Evolutionary conservation across 768 basidiomycete genomes (phyloP).

Genomic region (Nidularia sp.): DNA sequence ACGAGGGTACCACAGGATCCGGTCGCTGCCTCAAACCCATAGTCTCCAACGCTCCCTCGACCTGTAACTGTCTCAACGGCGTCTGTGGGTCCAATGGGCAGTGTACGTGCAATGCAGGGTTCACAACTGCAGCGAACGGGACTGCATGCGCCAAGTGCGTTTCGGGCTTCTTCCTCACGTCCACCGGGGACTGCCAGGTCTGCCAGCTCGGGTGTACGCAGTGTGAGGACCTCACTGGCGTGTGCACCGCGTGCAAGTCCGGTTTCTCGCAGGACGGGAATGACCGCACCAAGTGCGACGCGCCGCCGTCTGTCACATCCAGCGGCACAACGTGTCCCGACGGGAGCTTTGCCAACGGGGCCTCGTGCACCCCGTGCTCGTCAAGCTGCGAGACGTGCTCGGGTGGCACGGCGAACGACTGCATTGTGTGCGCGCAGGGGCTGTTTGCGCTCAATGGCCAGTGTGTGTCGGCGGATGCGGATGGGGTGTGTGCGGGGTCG

Average conservation of each 20-base stretch:
- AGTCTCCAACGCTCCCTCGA: constrained; percentile 49
- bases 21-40: constrained; percentile 63
- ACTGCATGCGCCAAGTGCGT: constrained; percentile 76
- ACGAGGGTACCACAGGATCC: constrained; percentile 75
- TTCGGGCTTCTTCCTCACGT: constrained; percentile 65
- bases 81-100: constrained; percentile 64
- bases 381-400: constrained; percentile 68
- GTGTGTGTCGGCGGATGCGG: constrained; percentile 62
- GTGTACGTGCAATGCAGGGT: constrained; percentile 76
- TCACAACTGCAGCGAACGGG: constrained; percentile 66
- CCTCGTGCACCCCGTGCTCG: constrained; percentile 56
- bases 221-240: constrained; percentile 66
- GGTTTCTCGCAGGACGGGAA: constrained; percentile 66
- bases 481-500: constrained; percentile 73
- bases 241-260: constrained; percentile 68
- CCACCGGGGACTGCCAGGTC: constrained; percentile 72
- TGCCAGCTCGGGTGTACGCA: constrained; percentile 70
- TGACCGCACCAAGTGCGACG: constrained; percentile 64
- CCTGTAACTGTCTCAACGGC: constrained; percentile 84
- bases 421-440: constrained; percentile 62
- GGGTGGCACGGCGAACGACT: constrained; percentile 65
- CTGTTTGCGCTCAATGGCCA: constrained; percentile 60
- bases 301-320: constrained; percentile 44
- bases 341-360: constrained; percentile 55
- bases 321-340: constrained; percentile 58